Base-by-base conservation (phyloP, 257 asterid species). In the Nicotiana sylvestris region DNA sequence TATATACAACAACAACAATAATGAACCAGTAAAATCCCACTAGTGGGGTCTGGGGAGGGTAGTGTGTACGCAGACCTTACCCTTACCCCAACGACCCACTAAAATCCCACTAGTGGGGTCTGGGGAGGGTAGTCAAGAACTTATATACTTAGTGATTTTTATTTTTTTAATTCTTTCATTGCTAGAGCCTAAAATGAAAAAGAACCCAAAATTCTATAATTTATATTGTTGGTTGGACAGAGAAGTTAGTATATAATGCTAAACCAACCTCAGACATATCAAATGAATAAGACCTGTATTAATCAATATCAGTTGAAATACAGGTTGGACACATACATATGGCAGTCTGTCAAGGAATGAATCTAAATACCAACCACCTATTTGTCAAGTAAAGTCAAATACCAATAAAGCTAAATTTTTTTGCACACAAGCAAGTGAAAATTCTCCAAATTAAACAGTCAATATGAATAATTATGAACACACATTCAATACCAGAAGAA, bases 251-350 rank as follows among this genome's bases (percentile, higher is more conserved):
- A 43, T 13, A 74, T 74, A 7, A 74, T 27, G 62, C 4, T 51
- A 0, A 74, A 74, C 80, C 80, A 74, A 74, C 80, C 64, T 74
- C 80, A 74, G 80, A 74, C 64, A 74, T 74, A 39, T 74, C 80
- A 74, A 74, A 74, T 25, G 8, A 49, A 74, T 46, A 74, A 46
- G 35, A 46, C 12, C 10, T 72, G 13, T 43, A 72, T 43, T n/a
- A 69, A 69, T 69, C 57, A 69, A 72, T 72, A 72, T 72, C 35
- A 0, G 27, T 72, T 46, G 61, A 43, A 27, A 27, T 74, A 49
- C 43, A 74, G n/a, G 6, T 72, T 11, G 32, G 49, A 43, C 49
- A 39, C 55, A 70, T 25, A 43, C 33, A 15, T 13, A 13, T 69
- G 62, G 39, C 25, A 46, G n/a, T 72, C 61, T 74, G 62, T 49